Conservation (phyloP, 768 basidiomycete genomes). For the Podaxis mareebaensis region DNA sequence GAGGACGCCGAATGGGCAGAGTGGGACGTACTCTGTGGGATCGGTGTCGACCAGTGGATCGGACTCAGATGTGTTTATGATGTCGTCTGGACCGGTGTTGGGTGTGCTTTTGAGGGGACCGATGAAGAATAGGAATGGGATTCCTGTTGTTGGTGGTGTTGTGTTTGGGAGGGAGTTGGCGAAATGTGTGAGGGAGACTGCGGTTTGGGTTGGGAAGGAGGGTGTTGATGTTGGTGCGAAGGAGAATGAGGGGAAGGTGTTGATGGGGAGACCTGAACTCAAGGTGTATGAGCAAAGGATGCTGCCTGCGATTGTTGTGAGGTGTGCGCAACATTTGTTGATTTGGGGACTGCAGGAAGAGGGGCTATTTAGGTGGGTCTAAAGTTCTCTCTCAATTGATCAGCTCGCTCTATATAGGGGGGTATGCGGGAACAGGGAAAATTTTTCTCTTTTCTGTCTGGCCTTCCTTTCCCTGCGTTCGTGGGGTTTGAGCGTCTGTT, state of each 20-base stretch:
- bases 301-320: constrained; percentile 75
- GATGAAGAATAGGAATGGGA: constrained; percentile 33
- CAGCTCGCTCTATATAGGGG: neutral
- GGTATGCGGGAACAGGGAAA: neutral
- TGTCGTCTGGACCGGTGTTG: constrained; percentile 47
- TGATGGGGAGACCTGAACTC: constrained; percentile 16
- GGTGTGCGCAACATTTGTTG: constrained; percentile 82
- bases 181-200: constrained; percentile 28
- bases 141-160: constrained; percentile 42
- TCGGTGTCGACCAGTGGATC: constrained; percentile 51
- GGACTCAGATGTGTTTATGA: constrained; percentile 45
- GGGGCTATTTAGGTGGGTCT: constrained; percentile 76
- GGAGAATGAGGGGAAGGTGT: constrained; percentile 7
- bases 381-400: neutral
- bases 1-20: constrained; percentile 62
- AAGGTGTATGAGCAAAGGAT: constrained; percentile 47
- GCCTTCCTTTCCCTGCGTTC: constrained; percentile 4
- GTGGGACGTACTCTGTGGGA: constrained; percentile 54
- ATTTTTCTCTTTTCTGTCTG: constrained; percentile 1
- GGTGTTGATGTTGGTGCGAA: neutral
- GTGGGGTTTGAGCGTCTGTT: constrained; percentile 16
- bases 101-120: constrained; percentile 62
- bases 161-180: constrained; percentile 70
- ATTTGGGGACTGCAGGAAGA: constrained; percentile 86
- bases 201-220: constrained; percentile 28